Conservation (phyloP, 768 basidiomycete species). For the Termitomyces sp. region DNA sequence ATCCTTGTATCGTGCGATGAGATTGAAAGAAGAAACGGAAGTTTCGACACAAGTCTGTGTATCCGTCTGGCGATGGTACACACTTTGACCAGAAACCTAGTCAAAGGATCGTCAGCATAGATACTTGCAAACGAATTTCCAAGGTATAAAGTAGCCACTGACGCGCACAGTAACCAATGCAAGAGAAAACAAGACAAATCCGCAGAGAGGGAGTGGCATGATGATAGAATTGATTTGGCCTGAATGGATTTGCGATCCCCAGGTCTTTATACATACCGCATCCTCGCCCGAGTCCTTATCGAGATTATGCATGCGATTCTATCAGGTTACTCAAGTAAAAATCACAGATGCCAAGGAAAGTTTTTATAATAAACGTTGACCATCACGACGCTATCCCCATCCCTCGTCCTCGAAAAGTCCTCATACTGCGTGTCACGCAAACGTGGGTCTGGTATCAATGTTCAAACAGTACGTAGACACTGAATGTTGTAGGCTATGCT, state of each 20-base stretch:
- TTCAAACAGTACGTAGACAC: too few species aligned
- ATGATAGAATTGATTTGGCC: not conserved
- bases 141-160: too few species aligned
- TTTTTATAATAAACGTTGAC: too few species aligned
- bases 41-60: not conserved
- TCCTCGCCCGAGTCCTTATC: not conserved
- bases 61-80: not conserved
- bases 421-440: too few species aligned
- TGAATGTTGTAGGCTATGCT: too few species aligned
- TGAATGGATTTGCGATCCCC: not conserved
- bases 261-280: not conserved
- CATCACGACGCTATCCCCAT: too few species aligned
- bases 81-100: not conserved
- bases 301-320: not conserved
- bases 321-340: not conserved
- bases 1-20: slow-evolving; percentile 10
- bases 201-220: not conserved
- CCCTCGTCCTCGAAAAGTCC: too few species aligned
- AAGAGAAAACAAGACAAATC: not conserved
- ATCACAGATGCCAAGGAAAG: too few species aligned
- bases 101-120: not conserved
- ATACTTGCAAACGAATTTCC: not conserved
- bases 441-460: too few species aligned
- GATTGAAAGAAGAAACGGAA: slow-evolving; percentile 5
- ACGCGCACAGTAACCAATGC: not conserved